A percentile compares a stretch with the other conserved stretches of the same genome.
Evolutionary conservation across 257 asterid species (phyloP).

Genomic region (Primulina tabacum): DNA sequence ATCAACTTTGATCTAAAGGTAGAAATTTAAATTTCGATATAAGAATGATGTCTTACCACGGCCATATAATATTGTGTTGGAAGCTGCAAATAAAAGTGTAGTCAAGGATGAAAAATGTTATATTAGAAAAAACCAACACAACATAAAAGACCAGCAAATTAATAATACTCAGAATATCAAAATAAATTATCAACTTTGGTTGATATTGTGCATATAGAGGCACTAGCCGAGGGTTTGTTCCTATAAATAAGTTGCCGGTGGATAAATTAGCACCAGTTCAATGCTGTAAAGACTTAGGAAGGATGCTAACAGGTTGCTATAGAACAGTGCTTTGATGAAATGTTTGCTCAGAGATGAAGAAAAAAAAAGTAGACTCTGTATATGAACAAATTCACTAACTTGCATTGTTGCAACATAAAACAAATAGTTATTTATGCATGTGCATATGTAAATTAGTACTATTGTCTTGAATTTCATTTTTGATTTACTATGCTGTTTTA

Average conservation of each 20-base stretch:
- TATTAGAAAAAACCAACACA: not conserved
- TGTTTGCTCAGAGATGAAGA: not conserved
- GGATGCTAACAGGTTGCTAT: not conserved
- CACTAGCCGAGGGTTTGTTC: not conserved
- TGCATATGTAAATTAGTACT: not conserved
- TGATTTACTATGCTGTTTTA: too few species aligned
- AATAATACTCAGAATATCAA: not conserved
- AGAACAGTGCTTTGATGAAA: not conserved
- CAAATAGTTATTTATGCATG: not conserved
- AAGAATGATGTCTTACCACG: conserved; percentile 43
- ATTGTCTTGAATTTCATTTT: not conserved
- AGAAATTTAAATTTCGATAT: conserved; percentile 3
- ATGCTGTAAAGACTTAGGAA: not conserved
- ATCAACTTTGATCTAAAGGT: conserved; percentile 16
- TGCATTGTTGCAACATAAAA: not conserved
- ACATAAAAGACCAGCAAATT: not conserved
- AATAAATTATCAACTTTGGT: not conserved
- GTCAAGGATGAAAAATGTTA: conserved; percentile 21
- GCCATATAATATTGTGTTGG: conserved; percentile 70
- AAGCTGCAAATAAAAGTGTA: conserved; percentile 52
- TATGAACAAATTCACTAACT: not conserved
- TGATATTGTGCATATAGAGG: not conserved
- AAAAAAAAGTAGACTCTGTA: not conserved
- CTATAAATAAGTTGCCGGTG: not conserved
- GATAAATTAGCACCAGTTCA: not conserved